These are phyloP conservation scores for Kandelia obovata DNA, from an alignment of 345 rosid genomes.

Conservation along the genomic window DNA sequence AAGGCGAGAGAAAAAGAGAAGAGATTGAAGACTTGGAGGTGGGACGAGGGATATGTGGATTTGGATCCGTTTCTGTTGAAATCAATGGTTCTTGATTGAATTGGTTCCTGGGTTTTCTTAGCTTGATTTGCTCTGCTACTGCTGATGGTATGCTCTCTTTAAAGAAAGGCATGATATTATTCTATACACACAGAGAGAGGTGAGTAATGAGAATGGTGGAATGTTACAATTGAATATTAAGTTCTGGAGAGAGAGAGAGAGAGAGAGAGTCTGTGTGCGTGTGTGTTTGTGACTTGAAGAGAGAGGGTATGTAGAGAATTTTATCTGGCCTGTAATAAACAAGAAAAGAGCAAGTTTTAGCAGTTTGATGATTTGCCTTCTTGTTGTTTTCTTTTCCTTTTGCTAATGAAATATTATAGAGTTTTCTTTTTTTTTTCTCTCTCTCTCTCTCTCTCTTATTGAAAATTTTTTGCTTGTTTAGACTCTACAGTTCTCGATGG, in stretches of 20 bases:
- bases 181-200: not conserved
- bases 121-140: conserved; percentile 42
- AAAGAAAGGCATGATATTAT: conserved; percentile 43
- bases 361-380: not conserved
- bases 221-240: not conserved
- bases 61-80: conserved; percentile 37
- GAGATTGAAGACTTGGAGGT: conserved; percentile 43
- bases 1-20: conserved; percentile 43
- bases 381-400: not conserved
- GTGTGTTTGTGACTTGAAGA: not conserved
- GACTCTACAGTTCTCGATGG: conserved; percentile 10
- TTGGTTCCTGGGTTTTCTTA: conserved; percentile 52
- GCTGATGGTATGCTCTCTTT: conserved; percentile 45
- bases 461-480: not conserved
- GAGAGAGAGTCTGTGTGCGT: not conserved
- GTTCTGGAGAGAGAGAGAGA: not conserved
- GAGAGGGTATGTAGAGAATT: too few relatives aligned
- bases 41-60: conserved; percentile 32
- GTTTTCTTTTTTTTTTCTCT: not conserved
- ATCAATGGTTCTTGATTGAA: conserved; percentile 8
- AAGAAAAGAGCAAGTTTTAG: conserved; percentile 11
- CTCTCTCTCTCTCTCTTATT: not conserved
- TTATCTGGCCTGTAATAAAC: not conserved
- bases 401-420: not conserved
- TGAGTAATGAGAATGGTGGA: not conserved